These are phyloP conservation scores for Lichtheimia corymbifera DNA, from an alignment of 371 early-diverging fungal genomes.

Conservation along the genomic window DNA sequence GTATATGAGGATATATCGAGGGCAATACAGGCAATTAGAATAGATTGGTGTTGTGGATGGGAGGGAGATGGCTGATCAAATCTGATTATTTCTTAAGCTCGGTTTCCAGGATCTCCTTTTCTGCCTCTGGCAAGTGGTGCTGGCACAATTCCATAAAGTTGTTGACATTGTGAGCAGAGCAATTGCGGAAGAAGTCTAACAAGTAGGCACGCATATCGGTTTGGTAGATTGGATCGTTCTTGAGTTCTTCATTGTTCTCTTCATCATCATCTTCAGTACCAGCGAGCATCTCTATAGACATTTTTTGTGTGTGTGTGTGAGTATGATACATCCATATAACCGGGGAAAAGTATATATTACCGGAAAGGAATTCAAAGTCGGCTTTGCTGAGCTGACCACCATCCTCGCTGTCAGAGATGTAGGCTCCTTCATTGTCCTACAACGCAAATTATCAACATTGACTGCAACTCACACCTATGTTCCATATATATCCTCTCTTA, in stretches of 20 bases:
- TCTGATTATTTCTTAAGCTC: constrained; percentile 11
- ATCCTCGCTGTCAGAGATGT: constrained; percentile 52
- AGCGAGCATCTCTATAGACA: constrained; percentile 40
- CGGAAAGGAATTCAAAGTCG: constrained; percentile 41
- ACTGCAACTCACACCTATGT: background rate
- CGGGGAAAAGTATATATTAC: too few species aligned
- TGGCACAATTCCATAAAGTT: constrained; percentile 54
- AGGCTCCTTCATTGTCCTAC: constrained; percentile 64
- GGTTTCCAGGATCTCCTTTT: constrained; percentile 24
- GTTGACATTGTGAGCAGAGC: constrained; percentile 59
- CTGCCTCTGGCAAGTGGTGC: constrained; percentile 36
- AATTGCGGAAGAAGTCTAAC: constrained; percentile 72
- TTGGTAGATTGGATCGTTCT: constrained; percentile 74
- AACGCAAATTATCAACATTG: background rate
- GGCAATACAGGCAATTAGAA: too few species aligned
- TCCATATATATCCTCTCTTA: constrained; percentile 17
- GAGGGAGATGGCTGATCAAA: too few species aligned
- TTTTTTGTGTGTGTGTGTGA: too few species aligned
- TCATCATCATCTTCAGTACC: constrained; percentile 66
- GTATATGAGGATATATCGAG: too few species aligned
- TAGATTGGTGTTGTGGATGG: too few species aligned
- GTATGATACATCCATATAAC: background rate
- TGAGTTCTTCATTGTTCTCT: constrained; percentile 73
- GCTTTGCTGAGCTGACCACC: constrained; percentile 15
- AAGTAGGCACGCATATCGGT: constrained; percentile 71